Conservation (phyloP, 805 yeast genomes). For the Metahyphopichia silvanorum region DNA sequence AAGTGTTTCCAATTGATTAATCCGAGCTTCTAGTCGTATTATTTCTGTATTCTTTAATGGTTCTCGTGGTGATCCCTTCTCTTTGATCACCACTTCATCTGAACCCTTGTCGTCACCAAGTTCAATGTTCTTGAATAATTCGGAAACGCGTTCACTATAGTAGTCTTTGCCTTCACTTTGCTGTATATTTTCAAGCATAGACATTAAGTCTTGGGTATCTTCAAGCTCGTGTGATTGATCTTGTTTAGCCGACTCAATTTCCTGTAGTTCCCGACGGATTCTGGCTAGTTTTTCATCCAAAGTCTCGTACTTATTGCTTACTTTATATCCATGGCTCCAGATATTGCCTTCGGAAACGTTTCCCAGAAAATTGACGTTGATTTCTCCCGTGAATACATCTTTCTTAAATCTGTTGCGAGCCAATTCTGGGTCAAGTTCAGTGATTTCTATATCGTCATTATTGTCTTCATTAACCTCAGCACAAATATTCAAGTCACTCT, state of each 20-base stretch:
- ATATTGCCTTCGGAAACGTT: too few species aligned
- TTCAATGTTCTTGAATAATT: neutral
- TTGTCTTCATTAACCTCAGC: slow-evolving; percentile 6
- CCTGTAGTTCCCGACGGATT: slow-evolving; percentile 37
- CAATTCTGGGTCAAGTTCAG: slow-evolving; percentile 7
- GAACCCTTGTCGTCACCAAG: neutral
- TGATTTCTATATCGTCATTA: slow-evolving; percentile 12
- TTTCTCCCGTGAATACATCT: slow-evolving; percentile 16
- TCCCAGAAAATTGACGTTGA: slow-evolving; percentile 39
- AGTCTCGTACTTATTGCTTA: slow-evolving; percentile 28
- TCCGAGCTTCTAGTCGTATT: slow-evolving; percentile 22
- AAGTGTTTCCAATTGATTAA: slow-evolving; percentile 16
- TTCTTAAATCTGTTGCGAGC: slow-evolving; percentile 22
- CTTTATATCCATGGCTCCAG: slow-evolving; percentile 26
- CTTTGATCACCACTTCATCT: neutral
- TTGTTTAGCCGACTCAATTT: slow-evolving; percentile 19
- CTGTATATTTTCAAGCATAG: slow-evolving; percentile 5
- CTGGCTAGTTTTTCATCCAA: slow-evolving; percentile 35
- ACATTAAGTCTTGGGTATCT: slow-evolving; percentile 4
- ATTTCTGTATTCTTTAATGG: slow-evolving; percentile 5
- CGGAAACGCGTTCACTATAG: neutral
- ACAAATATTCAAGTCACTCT: slow-evolving; percentile 24
- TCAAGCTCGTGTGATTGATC: neutral
- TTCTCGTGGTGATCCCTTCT: neutral
- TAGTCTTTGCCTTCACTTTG: slow-evolving; percentile 6